Evolutionary conservation across 2,329 filamentous ascomycete genomes (phyloP).

Genomic region (Falciphora oryzae): DNA sequence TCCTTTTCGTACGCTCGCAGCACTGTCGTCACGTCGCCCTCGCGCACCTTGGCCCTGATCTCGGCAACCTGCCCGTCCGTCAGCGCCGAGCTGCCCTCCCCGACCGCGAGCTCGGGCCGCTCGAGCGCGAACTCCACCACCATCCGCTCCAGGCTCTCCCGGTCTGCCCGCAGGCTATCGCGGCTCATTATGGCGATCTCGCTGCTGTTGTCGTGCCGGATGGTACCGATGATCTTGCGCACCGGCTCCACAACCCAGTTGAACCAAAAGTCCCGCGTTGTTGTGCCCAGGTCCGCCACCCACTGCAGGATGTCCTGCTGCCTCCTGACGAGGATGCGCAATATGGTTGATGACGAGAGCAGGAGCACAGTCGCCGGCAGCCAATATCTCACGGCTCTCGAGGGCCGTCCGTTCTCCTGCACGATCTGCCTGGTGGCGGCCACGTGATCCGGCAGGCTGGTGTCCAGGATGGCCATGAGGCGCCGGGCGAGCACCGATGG

Average conservation of each 20-base stretch:
- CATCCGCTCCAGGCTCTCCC: constrained; percentile 92
- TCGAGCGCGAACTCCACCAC: constrained; percentile 92
- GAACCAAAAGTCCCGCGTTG: constrained; percentile 81
- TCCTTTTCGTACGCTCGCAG: constrained; percentile 89
- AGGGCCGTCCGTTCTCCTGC: constrained; percentile 66
- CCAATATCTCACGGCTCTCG: constrained; percentile 79
- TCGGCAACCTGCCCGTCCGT: constrained; percentile 65
- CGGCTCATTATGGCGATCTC: constrained; percentile 97
- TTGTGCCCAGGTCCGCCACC: constrained; percentile 73
- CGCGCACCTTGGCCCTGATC: constrained; percentile 73
- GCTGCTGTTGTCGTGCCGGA: constrained; percentile 84
- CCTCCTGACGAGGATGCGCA: constrained; percentile 69
- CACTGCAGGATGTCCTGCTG: constrained; percentile 73
- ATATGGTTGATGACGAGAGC: constrained; percentile 79
- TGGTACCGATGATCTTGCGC: constrained; percentile 80
- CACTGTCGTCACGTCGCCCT: constrained; percentile 90
- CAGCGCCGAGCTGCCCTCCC: constrained; percentile 38
- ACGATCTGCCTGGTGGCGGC: constrained; percentile 50
- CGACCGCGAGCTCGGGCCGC: constrained; percentile 58
- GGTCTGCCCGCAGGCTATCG: constrained; percentile 82
- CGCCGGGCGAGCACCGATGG: constrained; percentile 59
- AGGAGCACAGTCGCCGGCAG: constrained; percentile 65
- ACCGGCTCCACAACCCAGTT: constrained; percentile 93
- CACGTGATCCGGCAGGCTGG: constrained; percentile 63
- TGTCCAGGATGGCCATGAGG: constrained; percentile 62